Base-by-base conservation (phyloP, 306 rosid species). In the Myrica gale region DNA sequence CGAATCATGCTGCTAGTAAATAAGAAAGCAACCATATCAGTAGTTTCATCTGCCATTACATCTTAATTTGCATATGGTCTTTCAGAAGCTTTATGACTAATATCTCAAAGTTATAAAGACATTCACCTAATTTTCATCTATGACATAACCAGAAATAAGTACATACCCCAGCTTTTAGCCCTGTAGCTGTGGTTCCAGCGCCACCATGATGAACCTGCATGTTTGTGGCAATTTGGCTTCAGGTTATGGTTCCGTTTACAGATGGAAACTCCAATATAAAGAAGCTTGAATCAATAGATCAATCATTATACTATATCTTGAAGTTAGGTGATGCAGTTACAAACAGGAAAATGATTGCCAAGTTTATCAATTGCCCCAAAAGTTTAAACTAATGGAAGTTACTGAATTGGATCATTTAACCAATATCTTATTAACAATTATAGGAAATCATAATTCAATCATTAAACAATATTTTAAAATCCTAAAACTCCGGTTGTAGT, bases 191-290 rank as follows among this genome's bases (percentile, higher is more conserved):
- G 67, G 99, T 95, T 76, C 99, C 99, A 26, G 99, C 97, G 74
- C 99, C 99, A 41, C 99, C 99, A 50, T 95, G 99, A 86, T 95
- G 99, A 75, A 95, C 97, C 98, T 92, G 91, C 91, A 88, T 69
- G 51, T 55, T 58, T 47, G 7, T 21, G 37, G 32, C 54, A 76
- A 50, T 47, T 44, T 17, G 54, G 23, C 47, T 47, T 55, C 72
- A 32, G 23, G 75, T 68, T 65, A 73, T 42, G 21, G 12, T 8
- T 48, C 9, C 70, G 7, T 39, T 4, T 8, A 65, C 47, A 41
- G 20, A 65, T 20, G 17, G 41, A 43, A 15, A 65, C 69, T 65
- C 16, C 21, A 39, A 17, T 9, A 65, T 12, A 11, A 63, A 21
- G 51, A 23, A 45, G 10, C 32, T 23, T n/a, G 21, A 44, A 74